Evolutionary conservation across 345 rosid genomes (phyloP).

Genomic region (Gossypium sturtianum): DNA sequence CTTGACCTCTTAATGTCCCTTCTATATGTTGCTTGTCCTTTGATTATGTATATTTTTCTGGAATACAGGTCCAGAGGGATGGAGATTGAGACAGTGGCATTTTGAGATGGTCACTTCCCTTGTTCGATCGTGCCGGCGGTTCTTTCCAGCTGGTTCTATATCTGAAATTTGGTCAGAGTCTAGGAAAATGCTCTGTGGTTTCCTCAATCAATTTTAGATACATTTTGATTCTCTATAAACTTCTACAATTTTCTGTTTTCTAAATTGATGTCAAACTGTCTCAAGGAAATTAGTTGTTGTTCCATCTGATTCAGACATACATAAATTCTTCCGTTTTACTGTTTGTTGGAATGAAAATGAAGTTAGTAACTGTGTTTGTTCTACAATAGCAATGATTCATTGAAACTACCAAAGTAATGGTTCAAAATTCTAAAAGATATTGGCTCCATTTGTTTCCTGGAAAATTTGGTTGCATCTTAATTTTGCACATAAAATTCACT

Average conservation of each 20-base stretch:
- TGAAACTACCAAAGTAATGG: too few species aligned
- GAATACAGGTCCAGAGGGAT: slow-evolving; percentile 96
- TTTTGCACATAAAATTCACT: too few species aligned
- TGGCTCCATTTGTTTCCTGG: too few species aligned
- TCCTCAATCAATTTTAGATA: neutral
- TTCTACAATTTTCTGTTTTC: neutral
- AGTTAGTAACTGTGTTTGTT: neutral
- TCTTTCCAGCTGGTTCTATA: slow-evolving; percentile 86
- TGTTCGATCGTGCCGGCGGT: slow-evolving; percentile 75
- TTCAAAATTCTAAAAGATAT: too few species aligned
- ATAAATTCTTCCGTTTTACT: neutral
- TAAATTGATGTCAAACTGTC: neutral
- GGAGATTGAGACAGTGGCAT: slow-evolving; percentile 92
- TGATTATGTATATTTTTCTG: slow-evolving; percentile 29
- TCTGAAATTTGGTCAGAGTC: slow-evolving; percentile 93
- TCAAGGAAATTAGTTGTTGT: neutral
- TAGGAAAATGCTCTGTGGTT: slow-evolving; percentile 41
- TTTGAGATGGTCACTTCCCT: slow-evolving; percentile 84
- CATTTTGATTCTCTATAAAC: neutral
- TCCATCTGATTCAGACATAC: neutral
- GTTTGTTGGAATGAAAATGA: neutral
- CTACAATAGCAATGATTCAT: too few species aligned
- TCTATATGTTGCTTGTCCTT: slow-evolving; percentile 4
- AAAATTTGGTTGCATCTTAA: too few species aligned
- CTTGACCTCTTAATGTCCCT: neutral